Conservation (phyloP, 1,284 basidiomycete species). For the Malassezia arunalokei region DNA sequence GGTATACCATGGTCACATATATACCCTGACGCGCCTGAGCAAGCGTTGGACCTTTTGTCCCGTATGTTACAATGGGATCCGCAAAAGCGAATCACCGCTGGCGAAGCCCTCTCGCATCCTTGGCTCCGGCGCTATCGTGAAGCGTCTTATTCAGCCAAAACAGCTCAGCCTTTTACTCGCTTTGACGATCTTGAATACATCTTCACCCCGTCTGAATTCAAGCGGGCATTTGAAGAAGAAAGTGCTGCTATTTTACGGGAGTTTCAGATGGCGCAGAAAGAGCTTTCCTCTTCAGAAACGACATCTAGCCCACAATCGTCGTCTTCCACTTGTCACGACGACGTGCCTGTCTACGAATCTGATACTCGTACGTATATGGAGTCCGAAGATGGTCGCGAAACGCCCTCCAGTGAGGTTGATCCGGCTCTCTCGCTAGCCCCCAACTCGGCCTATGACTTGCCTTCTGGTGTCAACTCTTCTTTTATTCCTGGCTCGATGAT, state of each 20-base stretch:
- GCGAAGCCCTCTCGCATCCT: constrained; percentile 37
- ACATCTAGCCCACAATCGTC: too few species aligned
- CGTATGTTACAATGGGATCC: constrained; percentile 42
- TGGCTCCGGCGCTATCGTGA: constrained; percentile 40
- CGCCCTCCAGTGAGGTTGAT: background rate
- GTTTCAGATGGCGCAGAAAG: background rate
- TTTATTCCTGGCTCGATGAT: too few species aligned
- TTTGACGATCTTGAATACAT: constrained; percentile 42
- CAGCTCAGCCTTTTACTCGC: constrained; percentile 27
- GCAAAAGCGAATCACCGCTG: constrained; percentile 34
- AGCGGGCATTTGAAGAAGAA: constrained; percentile 31
- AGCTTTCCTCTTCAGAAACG: background rate
- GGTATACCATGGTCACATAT: constrained; percentile 25
- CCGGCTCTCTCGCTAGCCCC: background rate
- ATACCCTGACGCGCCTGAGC: constrained; percentile 28
- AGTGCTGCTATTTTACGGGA: background rate
- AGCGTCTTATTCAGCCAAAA: constrained; percentile 24
- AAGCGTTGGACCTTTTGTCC: constrained; percentile 34
- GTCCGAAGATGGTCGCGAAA: background rate
- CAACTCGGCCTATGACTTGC: background rate
- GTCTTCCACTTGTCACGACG: background rate
- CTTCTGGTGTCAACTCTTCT: background rate
- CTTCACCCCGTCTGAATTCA: constrained; percentile 33
- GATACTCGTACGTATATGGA: background rate
- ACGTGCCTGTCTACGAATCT: background rate